Evolutionary conservation across 345 rosid genomes (phyloP).

Genomic region (Tarenaya hassleriana): DNA sequence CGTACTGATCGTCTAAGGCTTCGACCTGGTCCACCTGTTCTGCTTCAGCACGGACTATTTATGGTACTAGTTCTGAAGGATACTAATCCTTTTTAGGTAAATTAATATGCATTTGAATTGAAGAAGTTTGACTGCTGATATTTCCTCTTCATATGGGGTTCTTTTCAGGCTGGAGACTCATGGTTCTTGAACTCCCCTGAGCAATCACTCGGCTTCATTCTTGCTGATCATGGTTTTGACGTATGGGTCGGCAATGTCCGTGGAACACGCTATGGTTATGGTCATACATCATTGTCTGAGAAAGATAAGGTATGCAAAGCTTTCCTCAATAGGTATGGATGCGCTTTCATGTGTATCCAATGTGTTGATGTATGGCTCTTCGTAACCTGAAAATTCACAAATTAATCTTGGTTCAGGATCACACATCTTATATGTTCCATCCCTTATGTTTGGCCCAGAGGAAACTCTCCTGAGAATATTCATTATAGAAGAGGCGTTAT

Average conservation of each 20-base stretch:
- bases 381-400: too few relatives aligned
- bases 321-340: not conserved
- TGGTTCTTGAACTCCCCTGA: constrained; percentile 72
- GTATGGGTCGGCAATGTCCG: constrained; percentile 94
- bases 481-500: too few relatives aligned
- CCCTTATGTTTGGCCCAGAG: too few relatives aligned
- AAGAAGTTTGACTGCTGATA: too few relatives aligned
- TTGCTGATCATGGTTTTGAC: constrained; percentile 87
- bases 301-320: constrained; percentile 53
- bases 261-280: too few relatives aligned
- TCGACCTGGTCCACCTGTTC: constrained; percentile 51
- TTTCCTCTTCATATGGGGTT: too few relatives aligned
- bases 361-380: too few relatives aligned
- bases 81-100: not conserved
- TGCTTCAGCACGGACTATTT: constrained; percentile 87
- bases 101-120: not conserved
- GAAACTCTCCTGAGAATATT: too few relatives aligned
- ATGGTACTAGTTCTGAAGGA: constrained; percentile 45
- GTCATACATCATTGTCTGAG: constrained; percentile 63
- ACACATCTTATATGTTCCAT: not conserved
- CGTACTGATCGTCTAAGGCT: constrained; percentile 21
- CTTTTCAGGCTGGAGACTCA: constrained; percentile 56
- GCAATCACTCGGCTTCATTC: constrained; percentile 72
- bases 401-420: not conserved
- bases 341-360: too few relatives aligned